phyloP scores from a whole-genome alignment of 805 yeast genomes.

The Yarrowia sp. region DNA sequence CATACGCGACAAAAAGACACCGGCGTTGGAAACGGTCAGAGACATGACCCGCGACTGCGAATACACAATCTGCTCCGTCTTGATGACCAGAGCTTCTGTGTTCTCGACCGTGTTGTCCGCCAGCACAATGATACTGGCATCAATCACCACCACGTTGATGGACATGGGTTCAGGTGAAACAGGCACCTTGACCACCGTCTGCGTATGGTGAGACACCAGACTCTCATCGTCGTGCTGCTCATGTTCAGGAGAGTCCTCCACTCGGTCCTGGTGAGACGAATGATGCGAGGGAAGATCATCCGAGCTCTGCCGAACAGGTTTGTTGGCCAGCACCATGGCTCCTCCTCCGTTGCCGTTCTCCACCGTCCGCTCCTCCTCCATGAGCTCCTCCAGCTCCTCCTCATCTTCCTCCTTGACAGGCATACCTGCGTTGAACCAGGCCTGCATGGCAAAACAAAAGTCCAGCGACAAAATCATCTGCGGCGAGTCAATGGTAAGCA shows the following conservation, averaged over 20 bases:
- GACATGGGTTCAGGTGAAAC: slow-evolving; percentile 29
- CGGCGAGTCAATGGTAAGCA: slow-evolving; percentile 75
- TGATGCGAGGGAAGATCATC: slow-evolving; percentile 3
- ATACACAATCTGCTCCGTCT: slow-evolving; percentile 71
- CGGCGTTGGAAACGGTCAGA: slow-evolving; percentile 70
- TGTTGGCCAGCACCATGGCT: not conserved
- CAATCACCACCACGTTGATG: slow-evolving; percentile 59
- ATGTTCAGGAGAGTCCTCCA: not conserved
- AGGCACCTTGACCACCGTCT: slow-evolving; percentile 26
- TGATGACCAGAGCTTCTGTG: slow-evolving; percentile 87
- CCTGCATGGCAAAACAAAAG: slow-evolving; percentile 71
- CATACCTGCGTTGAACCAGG: slow-evolving; percentile 55
- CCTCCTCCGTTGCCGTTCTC: not conserved
- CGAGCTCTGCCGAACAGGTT: not conserved
- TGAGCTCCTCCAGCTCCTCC: slow-evolving; percentile 22
- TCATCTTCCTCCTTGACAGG: slow-evolving; percentile 28
- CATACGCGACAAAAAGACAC: slow-evolving; percentile 83
- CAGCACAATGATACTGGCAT: slow-evolving; percentile 71
- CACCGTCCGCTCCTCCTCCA: slow-evolving; percentile 22
- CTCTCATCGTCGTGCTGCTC: not conserved
- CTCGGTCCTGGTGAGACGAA: slow-evolving; percentile 3
- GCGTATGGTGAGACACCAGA: not conserved
- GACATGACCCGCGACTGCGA: slow-evolving; percentile 66
- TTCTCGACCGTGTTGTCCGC: slow-evolving; percentile 69
- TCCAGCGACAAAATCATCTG: slow-evolving; percentile 79